Conservation (phyloP, 257 asterid species). For the Jacaranda mimosifolia region DNA sequence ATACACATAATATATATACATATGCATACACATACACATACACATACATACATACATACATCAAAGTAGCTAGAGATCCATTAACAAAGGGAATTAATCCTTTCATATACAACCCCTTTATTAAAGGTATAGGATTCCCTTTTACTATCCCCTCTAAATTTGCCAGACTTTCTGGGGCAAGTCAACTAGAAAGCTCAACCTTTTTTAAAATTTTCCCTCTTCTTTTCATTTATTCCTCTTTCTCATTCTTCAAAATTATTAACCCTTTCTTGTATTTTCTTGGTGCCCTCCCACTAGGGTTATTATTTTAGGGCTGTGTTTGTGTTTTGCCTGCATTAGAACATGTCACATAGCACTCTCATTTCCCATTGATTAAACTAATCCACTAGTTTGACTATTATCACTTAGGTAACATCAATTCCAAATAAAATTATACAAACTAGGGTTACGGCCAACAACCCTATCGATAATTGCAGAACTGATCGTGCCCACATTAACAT, state of each 20-base stretch:
- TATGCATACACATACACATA: background rate
- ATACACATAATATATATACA: too few relatives aligned
- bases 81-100: constrained; percentile 45
- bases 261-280: constrained; percentile 32
- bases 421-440: constrained; percentile 21
- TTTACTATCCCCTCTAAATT: constrained; percentile 59
- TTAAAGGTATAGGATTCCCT: constrained; percentile 71
- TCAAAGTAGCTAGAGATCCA: constrained; percentile 42
- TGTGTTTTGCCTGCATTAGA: constrained; percentile 19
- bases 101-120: constrained; percentile 38
- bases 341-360: constrained; percentile 27
- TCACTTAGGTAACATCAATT: constrained; percentile 40
- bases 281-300: constrained; percentile 40
- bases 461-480: background rate
- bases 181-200: constrained; percentile 81
- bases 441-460: background rate
- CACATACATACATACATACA: background rate
- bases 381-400: constrained; percentile 40
- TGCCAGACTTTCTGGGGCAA: constrained; percentile 75
- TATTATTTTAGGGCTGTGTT: constrained; percentile 27
- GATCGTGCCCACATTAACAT: background rate
- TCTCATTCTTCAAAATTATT: constrained; percentile 38
- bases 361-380: constrained; percentile 40
- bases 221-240: constrained; percentile 53
- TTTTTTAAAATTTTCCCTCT: constrained; percentile 31